Evolutionary conservation across 1,284 basidiomycete genomes (phyloP), one percentile per base, ranked within the genome.

Genomic region (Ustilago hordei): DNA sequence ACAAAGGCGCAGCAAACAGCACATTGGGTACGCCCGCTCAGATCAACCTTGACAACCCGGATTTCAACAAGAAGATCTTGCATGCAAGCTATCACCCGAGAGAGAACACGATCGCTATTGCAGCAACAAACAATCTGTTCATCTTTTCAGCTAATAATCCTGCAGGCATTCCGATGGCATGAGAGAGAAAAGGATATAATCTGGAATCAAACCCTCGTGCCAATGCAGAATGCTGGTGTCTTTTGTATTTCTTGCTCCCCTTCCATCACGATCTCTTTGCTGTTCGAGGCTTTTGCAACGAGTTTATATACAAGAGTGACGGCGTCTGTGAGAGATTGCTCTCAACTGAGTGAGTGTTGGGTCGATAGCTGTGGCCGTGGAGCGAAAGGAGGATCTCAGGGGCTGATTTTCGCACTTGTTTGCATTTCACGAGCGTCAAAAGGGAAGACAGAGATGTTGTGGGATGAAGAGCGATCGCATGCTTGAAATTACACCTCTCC

Each of bases 61-160:
- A 86, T 88, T 99, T 98, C 88, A 96, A 96, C 88, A 99, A 98
- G 92, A 99, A 99, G 91, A 99, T 99, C 84, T 86, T 90, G 68
- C 87, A 89, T 82, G 86, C 86, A 62, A 97, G 95, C 88, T 98
- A 95, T 93, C 95, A 98, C 89, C 95, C 96, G 54, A 89, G 91
- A 86, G 96, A 98, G 89, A 94, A 95, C 87, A 98, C 96, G 54
- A 98, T 99, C 50, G 87, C 87, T 13, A 87, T 87, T 57, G 87
- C 86, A 1, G 87, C 87, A 11, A 87, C 86, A 15, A 87, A 87
- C 81, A 87, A 88, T 63, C 79, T 88, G n/a, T 87, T 87, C 77
- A 79, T 87, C 70, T 87, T 87, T 85, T 95, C 95, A 4, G 83
- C 84, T 9, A 84, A 82, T 60, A 82, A 83, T 39, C 78, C 80